phyloP scores from a whole-genome alignment of 2,329 filamentous ascomycete genomes.

The Exophiala spinifera region DNA sequence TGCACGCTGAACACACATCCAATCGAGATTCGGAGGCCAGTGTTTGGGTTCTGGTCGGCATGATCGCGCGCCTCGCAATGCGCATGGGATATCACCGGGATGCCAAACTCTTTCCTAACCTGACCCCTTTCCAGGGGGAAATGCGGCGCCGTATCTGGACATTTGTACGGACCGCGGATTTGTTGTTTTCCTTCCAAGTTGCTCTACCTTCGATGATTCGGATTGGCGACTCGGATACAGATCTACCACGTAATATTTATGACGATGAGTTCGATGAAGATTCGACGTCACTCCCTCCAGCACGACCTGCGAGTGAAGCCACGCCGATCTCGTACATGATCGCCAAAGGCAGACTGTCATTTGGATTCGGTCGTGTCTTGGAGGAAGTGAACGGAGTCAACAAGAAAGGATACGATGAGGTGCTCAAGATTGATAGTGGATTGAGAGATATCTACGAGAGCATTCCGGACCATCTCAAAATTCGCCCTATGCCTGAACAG shows the following conservation, averaged over 20 bases:
- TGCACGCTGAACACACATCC: conserved; percentile 60
- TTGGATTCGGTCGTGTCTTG: conserved; percentile 44
- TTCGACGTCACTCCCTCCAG: conserved; percentile 53
- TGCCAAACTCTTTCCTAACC: conserved; percentile 56
- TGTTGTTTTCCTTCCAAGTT: conserved; percentile 64
- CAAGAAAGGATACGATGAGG: conserved; percentile 55
- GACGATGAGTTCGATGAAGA: conserved; percentile 64
- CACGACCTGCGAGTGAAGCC: conserved; percentile 57
- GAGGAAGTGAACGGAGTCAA: conserved; percentile 43
- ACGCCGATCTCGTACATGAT: conserved; percentile 54
- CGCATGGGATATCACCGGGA: conserved; percentile 65
- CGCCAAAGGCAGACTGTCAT: conserved; percentile 42
- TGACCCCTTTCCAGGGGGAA: conserved; percentile 61
- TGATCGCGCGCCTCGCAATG: conserved; percentile 62
- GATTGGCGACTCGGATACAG: conserved; percentile 61
- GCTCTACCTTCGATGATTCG: conserved; percentile 66
- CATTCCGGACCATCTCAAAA: conserved; percentile 74
- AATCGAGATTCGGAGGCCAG: conserved; percentile 59
- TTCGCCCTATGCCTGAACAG: conserved; percentile 70
- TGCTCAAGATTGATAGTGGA: conserved; percentile 59
- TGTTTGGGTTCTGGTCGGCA: conserved; percentile 58
- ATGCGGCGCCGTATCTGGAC: conserved; percentile 52
- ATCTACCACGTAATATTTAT: conserved; percentile 59
- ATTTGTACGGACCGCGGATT: conserved; percentile 57
- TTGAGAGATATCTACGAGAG: conserved; percentile 58